Conservation (phyloP, 768 basidiomycete species). For the Amanita fuliginea region DNA sequence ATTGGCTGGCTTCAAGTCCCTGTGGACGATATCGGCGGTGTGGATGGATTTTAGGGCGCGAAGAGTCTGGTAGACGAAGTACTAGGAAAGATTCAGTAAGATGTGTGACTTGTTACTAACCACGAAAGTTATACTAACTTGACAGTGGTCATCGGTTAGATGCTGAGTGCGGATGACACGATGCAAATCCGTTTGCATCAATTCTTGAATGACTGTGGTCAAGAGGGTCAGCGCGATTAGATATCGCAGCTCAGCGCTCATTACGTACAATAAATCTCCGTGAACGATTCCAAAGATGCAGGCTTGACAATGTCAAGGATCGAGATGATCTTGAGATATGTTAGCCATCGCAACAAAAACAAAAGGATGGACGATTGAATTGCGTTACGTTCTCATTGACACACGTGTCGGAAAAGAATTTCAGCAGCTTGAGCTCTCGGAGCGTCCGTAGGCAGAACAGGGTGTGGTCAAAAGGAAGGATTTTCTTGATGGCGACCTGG, state of each 20-base stretch:
- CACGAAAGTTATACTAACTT: neutral
- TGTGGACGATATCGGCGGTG: slow-evolving; percentile 88
- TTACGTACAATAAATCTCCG: slow-evolving; percentile 54
- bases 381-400: neutral
- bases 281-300: slow-evolving; percentile 62
- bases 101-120: neutral
- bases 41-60: slow-evolving; percentile 92
- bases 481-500: slow-evolving; percentile 93
- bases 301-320: slow-evolving; percentile 92
- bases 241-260: neutral
- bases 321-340: slow-evolving; percentile 65
- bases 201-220: slow-evolving; percentile 33
- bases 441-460: slow-evolving; percentile 86
- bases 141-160: slow-evolving; percentile 84
- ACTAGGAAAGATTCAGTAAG: slow-evolving; percentile 38
- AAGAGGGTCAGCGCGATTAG: neutral
- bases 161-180: slow-evolving; percentile 94
- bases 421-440: slow-evolving; percentile 86
- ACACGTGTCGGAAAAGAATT: slow-evolving; percentile 40
- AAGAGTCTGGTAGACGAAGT: slow-evolving; percentile 95
- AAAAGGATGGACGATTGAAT: no score
- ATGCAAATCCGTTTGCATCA: slow-evolving; percentile 92
- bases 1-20: slow-evolving; percentile 95
- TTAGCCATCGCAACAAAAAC: neutral
- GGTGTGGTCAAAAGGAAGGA: slow-evolving; percentile 89